A percentile compares a stretch with the other conserved stretches of the same genome.
phyloP scores from a whole-genome alignment of 768 basidiomycete genomes.

The Boletus fagicola region DNA sequence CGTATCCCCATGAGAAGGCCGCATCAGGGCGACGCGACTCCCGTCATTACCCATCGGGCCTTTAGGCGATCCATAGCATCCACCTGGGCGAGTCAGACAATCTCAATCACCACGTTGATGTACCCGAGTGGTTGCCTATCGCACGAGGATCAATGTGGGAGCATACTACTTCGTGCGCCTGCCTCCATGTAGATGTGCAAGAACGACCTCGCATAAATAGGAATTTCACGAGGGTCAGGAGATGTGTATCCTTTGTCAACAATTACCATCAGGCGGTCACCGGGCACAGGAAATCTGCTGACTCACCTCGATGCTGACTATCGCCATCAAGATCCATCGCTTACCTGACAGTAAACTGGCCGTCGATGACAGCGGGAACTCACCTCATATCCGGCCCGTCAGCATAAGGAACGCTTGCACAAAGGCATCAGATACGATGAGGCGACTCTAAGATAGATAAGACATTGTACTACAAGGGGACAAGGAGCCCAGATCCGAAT shows the following conservation, averaged over 20 bases:
- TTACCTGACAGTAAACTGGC: background rate
- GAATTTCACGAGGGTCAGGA: conserved; percentile 1
- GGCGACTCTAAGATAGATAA: background rate
- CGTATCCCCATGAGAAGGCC: background rate
- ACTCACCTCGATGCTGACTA: conserved; percentile 11
- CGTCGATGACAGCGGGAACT: background rate
- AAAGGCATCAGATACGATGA: background rate
- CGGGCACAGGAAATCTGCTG: background rate
- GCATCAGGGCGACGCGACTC: background rate
- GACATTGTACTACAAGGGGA: conserved; percentile 11
- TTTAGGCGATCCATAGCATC: background rate
- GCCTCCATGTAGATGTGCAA: background rate
- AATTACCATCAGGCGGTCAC: background rate
- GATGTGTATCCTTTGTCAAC: conserved; percentile 1
- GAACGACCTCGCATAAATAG: background rate
- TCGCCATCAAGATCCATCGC: background rate
- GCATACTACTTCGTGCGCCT: background rate
- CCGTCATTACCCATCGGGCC: background rate
- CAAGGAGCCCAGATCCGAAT: conserved; percentile 4
- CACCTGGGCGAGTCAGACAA: background rate
- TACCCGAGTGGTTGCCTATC: background rate
- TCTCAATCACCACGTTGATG: background rate
- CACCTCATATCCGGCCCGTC: conserved; percentile 9
- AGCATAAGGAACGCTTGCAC: background rate
- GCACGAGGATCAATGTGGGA: background rate